These are phyloP conservation scores for Viscum album DNA, from an alignment of 177 flowering plant species.

Conservation along the genomic window DNA sequence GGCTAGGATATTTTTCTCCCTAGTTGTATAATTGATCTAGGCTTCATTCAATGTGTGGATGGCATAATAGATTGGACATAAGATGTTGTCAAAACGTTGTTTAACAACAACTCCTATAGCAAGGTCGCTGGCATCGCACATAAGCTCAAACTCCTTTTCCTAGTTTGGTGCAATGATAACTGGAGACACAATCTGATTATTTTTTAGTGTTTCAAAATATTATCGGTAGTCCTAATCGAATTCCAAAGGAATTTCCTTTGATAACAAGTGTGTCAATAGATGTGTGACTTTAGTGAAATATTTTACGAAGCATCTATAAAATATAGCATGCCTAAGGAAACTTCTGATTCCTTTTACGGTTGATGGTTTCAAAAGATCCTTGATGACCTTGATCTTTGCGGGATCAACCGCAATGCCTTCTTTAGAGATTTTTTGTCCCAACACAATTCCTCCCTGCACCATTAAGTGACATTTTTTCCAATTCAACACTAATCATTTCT, in stretches of 20 bases:
- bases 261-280: neutral
- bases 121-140: neutral
- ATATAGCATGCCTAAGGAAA: neutral
- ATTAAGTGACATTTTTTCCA: neutral
- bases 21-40: neutral
- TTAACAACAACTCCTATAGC: neutral
- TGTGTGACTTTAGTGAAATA: neutral
- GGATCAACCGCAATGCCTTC: neutral
- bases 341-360: neutral
- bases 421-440: neutral
- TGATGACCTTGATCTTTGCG: neutral
- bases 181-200: neutral
- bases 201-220: neutral
- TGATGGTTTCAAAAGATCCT: neutral
- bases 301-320: neutral
- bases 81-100: neutral
- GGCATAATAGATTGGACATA: neutral
- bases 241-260: neutral
- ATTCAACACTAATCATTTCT: neutral
- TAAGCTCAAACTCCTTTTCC: neutral
- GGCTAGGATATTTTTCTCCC: neutral
- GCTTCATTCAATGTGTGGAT: neutral
- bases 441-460: neutral
- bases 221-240: neutral
- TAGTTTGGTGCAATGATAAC: neutral